These are phyloP conservation scores for Claviceps quebecensis DNA, from an alignment of 2,329 filamentous ascomycete genomes.

Conservation along the genomic window DNA sequence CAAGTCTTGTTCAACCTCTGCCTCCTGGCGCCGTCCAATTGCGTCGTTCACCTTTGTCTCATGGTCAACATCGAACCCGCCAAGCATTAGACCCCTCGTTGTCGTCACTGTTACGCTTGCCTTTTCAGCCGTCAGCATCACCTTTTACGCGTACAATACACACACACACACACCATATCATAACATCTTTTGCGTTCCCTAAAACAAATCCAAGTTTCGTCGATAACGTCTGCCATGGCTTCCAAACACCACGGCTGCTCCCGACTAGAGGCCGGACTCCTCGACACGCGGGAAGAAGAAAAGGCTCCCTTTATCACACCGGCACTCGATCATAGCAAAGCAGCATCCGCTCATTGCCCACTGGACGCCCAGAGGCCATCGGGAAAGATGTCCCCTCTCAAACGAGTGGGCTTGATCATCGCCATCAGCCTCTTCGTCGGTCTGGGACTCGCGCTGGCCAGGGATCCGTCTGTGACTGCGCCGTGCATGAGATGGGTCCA, in stretches of 20 bases:
- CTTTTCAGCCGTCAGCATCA: neutral
- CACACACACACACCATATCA: neutral
- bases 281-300: conserved; percentile 12
- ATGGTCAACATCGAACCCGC: neutral
- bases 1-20: neutral
- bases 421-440: conserved; percentile 15
- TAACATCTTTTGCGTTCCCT: neutral
- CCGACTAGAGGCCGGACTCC: conserved; percentile 12
- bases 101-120: conserved; percentile 1
- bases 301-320: conserved; percentile 7
- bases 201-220: neutral
- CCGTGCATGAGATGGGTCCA: conserved; percentile 2
- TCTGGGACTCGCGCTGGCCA: conserved; percentile 10
- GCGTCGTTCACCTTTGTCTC: neutral
- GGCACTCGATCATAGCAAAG: conserved; percentile 1
- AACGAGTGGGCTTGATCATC: conserved; percentile 8
- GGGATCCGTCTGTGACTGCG: neutral
- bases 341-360: neutral
- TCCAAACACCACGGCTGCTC: conserved; percentile 3
- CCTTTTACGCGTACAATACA: too few species aligned
- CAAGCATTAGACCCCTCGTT: neutral
- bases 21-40: neutral
- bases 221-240: conserved; percentile 8
- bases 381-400: conserved; percentile 9
- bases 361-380: neutral